phyloP scores from a whole-genome alignment of 139 green algal species.

The Diplosphaera chodatii region DNA sequence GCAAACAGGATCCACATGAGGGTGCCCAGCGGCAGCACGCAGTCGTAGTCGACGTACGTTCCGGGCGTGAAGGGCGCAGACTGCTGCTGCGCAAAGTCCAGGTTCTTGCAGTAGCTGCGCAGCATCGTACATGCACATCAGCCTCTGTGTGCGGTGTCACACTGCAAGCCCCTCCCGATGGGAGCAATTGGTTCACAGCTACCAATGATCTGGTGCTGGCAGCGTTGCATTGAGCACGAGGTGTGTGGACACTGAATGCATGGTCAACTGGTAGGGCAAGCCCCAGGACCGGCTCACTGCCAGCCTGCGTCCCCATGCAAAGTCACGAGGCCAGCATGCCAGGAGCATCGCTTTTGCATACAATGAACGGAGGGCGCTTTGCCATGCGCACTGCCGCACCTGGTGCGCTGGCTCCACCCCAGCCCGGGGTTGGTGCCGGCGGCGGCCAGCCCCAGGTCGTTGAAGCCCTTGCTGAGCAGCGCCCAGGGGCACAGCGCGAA shows the following conservation, averaged over 20 bases:
- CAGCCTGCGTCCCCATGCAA: too few species aligned
- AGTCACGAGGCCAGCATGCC: too few species aligned
- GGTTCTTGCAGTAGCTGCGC: conserved; percentile 33
- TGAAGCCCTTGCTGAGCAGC: conserved; percentile 73
- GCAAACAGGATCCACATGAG: conserved; percentile 23
- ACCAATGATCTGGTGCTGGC: too few species aligned
- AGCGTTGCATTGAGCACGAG: too few species aligned
- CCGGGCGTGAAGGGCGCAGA: conserved; percentile 4
- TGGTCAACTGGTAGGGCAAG: too few species aligned
- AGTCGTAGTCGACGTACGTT: conserved; percentile 57
- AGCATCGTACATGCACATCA: not conserved
- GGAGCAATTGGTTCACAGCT: too few species aligned
- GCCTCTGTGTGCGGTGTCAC: too few species aligned
- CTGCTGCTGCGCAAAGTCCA: conserved; percentile 12
- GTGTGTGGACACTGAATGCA: too few species aligned
- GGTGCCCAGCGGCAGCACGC: conserved; percentile 54
- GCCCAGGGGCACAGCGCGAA: conserved; percentile 76
- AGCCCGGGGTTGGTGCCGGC: conserved; percentile 22
- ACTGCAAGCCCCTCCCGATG: too few species aligned
- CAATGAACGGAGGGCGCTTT: too few species aligned
- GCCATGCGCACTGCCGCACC: not conserved
- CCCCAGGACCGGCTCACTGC: too few species aligned
- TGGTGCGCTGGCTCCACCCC: conserved; percentile 19
- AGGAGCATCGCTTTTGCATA: too few species aligned
- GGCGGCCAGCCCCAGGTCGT: conserved; percentile 59